Percentiles rank a stretch among this genome's conserved stretches.
These are phyloP conservation scores for Diatrype stigma DNA, from an alignment of 2,329 filamentous ascomycete genomes.

Conservation along the genomic window DNA sequence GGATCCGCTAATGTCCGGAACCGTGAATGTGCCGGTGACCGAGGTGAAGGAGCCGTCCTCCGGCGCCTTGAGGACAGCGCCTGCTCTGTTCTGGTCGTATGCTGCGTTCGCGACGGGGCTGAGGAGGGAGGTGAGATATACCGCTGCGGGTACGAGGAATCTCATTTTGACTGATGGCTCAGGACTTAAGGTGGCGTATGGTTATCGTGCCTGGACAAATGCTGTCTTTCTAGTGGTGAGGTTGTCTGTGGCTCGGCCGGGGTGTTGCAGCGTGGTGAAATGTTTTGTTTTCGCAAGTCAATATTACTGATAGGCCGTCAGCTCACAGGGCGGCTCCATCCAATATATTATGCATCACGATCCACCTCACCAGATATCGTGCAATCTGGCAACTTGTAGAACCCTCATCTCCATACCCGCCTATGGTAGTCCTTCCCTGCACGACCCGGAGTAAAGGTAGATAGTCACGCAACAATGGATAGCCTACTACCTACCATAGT, in stretches of 20 bases:
- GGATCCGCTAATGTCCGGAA: constrained; percentile 6
- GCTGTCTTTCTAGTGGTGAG: too few relatives aligned
- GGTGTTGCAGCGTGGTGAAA: not conserved
- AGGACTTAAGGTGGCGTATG: not conserved
- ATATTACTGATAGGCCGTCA: not conserved
- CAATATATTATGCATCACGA: not conserved
- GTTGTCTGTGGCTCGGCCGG: not conserved
- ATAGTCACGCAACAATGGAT: too few relatives aligned
- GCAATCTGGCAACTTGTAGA: not conserved
- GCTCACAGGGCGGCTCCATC: not conserved
- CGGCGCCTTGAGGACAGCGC: constrained; percentile 11
- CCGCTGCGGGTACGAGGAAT: not conserved
- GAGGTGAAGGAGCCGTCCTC: constrained; percentile 9
- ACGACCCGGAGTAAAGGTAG: too few relatives aligned
- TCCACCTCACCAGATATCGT: not conserved
- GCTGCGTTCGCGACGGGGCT: constrained; percentile 4
- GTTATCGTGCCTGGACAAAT: not conserved
- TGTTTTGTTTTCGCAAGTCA: not conserved
- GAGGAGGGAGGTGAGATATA: constrained; percentile 2
- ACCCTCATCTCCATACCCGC: not conserved
- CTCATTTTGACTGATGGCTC: constrained; percentile 2
- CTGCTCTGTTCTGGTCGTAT: constrained; percentile 12
- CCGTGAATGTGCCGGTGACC: constrained; percentile 9
- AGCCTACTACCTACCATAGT: too few relatives aligned
- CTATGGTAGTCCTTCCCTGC: too few relatives aligned